Base-by-base conservation (phyloP, 495 filamentous ascomycete genomes). In the Amniculicola lignicola region DNA sequence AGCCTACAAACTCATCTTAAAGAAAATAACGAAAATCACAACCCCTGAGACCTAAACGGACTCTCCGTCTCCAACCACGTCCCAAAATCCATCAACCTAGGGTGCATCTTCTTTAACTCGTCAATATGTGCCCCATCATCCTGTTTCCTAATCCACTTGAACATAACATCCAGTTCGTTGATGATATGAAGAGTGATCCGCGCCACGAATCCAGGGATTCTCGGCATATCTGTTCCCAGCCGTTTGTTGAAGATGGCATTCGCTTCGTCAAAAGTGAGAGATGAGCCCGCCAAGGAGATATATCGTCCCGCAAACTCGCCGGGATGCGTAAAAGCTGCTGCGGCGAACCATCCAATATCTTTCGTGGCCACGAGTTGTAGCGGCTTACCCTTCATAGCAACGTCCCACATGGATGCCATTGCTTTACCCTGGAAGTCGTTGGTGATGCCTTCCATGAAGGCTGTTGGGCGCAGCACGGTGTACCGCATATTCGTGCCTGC, bases 341-440 rank as follows among this genome's bases (percentile, higher is more conserved):
- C 81, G 2, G 69, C 84, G 50, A 88, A 85, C 33, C 72, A 66
- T 0, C 86, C 85, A 62, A 89, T 87, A 51, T 88, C 84, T 1
- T 61, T 67, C 1, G 73, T 74, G 0, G 81, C 72, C 11, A 89
- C 65, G 54, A 82, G 68, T 54, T 86, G 83, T 49, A 89, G 58
- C 0, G 77, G 77, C 37, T 74, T 77, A 12, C 69, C 71, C 2
- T 74, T 70, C 10, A 73, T 66, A 12, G 68, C 63, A 21, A 69
- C 70, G 42, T 73, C 73, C 66, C 80, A 74, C 4, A 74, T 69
- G 0, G 82, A 76, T 1, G 72, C 52, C 63, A 88, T 84, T 0
- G 81, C 70, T 54, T 81, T 83, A 23, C 81, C 83, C 9, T 72
- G 54, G 60, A 86, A 81, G 36, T 75, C 77, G 0, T 79, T 76